Percentiles rank a stretch among this genome's conserved stretches.
phyloP scores from a whole-genome alignment of 164 flowering plant species.

The Kalanchoe fedtschenkoi region DNA sequence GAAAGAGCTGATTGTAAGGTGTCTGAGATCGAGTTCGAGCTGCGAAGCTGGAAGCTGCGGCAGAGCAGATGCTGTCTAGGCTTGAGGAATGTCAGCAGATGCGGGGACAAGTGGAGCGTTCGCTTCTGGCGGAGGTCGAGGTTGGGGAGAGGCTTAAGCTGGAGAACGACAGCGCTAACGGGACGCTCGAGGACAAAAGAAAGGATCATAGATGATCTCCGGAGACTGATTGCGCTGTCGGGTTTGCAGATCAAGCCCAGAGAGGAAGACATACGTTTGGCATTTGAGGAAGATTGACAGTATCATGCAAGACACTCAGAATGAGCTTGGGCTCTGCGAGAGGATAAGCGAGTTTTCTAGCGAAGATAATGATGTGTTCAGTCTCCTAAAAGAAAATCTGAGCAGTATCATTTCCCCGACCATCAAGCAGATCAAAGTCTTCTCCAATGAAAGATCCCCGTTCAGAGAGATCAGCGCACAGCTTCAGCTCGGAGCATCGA shows the following conservation, averaged over 20 bases:
- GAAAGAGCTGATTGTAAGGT: conserved; percentile 24
- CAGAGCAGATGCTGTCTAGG: conserved; percentile 28
- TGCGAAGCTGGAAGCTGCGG: conserved; percentile 37
- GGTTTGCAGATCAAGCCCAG: no score
- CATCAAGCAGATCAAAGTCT: conserved; percentile 19
- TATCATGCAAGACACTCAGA: no score
- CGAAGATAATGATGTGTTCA: conserved; percentile 21
- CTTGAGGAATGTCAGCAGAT: conserved; percentile 23
- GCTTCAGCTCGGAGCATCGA: background rate
- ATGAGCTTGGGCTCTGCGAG: conserved; percentile 14
- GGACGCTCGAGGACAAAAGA: conserved; percentile 24
- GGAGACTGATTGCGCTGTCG: no score
- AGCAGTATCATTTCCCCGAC: conserved; percentile 8
- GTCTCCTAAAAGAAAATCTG: conserved; percentile 17
- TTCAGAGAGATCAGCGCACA: conserved; percentile 38
- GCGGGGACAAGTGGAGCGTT: conserved; percentile 44
- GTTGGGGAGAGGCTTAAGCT: conserved; percentile 30
- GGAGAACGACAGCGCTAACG: conserved; percentile 19
- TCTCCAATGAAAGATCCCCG: conserved; percentile 33
- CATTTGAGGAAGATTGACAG: no score
- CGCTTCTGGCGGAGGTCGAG: conserved; percentile 45
- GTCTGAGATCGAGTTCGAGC: conserved; percentile 35
- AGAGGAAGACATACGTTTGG: no score
- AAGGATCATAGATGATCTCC: conserved; percentile 15
- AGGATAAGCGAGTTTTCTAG: conserved; percentile 15